These are phyloP conservation scores for Senna siamea DNA, from an alignment of 306 rosid genomes.

Conservation along the genomic window DNA sequence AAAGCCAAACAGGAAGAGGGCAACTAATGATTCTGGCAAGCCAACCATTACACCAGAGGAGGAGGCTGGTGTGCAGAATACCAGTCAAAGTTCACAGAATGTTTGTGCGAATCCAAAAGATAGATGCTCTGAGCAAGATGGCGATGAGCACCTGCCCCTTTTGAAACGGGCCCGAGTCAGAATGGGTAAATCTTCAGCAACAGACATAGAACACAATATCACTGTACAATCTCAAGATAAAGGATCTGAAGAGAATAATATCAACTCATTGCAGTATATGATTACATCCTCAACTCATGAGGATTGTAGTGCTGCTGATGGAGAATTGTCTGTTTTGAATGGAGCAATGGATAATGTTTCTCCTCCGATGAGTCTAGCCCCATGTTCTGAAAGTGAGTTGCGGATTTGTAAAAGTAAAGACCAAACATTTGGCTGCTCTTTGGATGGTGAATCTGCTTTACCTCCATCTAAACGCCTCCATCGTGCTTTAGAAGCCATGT, in stretches of 20 bases:
- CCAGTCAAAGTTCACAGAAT: slow-evolving; percentile 52
- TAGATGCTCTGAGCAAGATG: slow-evolving; percentile 63
- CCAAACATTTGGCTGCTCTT: slow-evolving; percentile 56
- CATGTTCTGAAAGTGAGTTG: slow-evolving; percentile 51
- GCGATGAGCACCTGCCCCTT: slow-evolving; percentile 93
- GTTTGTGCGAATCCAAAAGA: slow-evolving; percentile 52
- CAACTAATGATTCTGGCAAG: slow-evolving; percentile 48
- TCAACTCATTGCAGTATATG: slow-evolving; percentile 40
- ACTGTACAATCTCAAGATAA: slow-evolving; percentile 50
- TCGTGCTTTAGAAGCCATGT: slow-evolving; percentile 99
- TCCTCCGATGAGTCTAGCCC: slow-evolving; percentile 51
- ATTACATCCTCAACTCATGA: slow-evolving; percentile 48
- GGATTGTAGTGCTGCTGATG: slow-evolving; percentile 48
- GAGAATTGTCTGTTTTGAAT: slow-evolving; percentile 42
- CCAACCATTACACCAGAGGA: slow-evolving; percentile 42
- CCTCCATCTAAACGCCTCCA: slow-evolving; percentile 97
- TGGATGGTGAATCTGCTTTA: slow-evolving; percentile 86
- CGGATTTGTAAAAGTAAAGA: slow-evolving; percentile 64
- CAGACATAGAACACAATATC: slow-evolving; percentile 52
- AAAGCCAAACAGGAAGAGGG: slow-evolving; percentile 70
- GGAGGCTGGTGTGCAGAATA: slow-evolving; percentile 55
- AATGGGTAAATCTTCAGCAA: slow-evolving; percentile 68
- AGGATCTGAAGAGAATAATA: slow-evolving; percentile 47
- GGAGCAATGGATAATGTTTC: slow-evolving; percentile 43
- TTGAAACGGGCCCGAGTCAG: slow-evolving; percentile 96